Evolutionary conservation across 805 yeast species (phyloP).

Genomic region (Saturnispora besseyi): DNA sequence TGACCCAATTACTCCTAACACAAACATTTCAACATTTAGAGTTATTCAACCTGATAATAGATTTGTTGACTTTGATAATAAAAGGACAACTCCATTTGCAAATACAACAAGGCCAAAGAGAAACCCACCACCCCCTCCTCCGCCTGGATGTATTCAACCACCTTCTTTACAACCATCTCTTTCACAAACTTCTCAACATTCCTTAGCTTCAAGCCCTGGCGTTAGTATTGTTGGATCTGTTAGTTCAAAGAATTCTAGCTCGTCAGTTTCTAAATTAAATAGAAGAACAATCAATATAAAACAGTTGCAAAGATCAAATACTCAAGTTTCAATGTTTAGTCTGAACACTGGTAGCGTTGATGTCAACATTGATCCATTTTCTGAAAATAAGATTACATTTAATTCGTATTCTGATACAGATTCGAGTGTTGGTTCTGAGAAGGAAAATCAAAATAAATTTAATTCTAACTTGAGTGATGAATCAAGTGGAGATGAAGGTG

Average conservation of each 20-base stretch:
- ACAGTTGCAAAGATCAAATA: constrained; percentile 12
- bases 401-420: constrained; percentile 25
- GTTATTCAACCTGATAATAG: constrained; percentile 56
- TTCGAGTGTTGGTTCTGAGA: neutral
- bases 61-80: constrained; percentile 75
- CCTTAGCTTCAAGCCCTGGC: neutral
- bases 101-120: constrained; percentile 28
- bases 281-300: constrained; percentile 3
- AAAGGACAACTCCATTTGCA: constrained; percentile 63
- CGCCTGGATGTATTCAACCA: constrained; percentile 12
- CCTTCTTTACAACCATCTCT: constrained; percentile 6
- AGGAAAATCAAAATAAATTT: neutral
- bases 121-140: constrained; percentile 21
- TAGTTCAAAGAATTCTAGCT: constrained; percentile 2
- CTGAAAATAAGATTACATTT: constrained; percentile 65
- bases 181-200: neutral
- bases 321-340: constrained; percentile 10
- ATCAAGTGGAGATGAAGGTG: constrained; percentile 19
- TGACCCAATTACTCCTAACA: constrained; percentile 2
- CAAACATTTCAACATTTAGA: constrained; percentile 36
- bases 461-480: neutral
- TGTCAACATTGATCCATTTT: constrained; percentile 42
- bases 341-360: constrained; percentile 7
- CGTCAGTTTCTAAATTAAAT: neutral
- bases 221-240: neutral